These are phyloP conservation scores for Zarea fungicola DNA, from an alignment of 2,329 filamentous ascomycete genomes.

Conservation along the genomic window DNA sequence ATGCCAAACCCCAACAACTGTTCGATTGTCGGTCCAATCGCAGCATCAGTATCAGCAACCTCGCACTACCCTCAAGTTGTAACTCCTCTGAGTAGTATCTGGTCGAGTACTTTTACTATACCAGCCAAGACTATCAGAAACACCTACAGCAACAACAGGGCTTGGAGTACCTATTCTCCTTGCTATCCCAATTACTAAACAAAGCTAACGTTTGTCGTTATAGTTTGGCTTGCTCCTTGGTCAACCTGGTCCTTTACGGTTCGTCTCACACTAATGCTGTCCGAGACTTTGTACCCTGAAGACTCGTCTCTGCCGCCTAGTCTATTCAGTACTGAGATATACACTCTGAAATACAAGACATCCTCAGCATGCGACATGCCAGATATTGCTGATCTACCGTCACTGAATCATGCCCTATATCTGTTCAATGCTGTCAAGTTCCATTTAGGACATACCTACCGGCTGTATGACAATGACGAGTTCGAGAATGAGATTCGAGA, in stretches of 20 bases:
- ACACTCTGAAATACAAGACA: too few species aligned
- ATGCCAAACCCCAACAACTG: too few species aligned
- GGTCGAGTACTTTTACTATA: too few species aligned
- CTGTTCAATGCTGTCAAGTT: conserved; percentile 33
- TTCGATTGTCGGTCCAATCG: too few species aligned
- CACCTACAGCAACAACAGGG: too few species aligned
- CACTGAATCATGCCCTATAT: conserved; percentile 28
- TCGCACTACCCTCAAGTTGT: too few species aligned
- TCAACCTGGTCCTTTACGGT: conserved; percentile 31
- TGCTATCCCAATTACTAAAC: too few species aligned
- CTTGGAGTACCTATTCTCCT: too few species aligned
- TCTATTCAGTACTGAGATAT: too few species aligned
- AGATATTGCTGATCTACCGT: conserved; percentile 29
- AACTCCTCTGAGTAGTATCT: too few species aligned
- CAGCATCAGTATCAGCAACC: not conserved
- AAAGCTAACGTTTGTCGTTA: not conserved
- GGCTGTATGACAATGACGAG: conserved; percentile 28
- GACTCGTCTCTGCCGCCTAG: conserved; percentile 22
- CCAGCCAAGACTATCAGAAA: too few species aligned
- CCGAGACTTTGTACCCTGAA: conserved; percentile 26
- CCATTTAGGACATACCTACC: conserved; percentile 32
- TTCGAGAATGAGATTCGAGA: conserved; percentile 25
- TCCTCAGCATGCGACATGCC: too few species aligned
- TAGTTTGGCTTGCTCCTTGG: conserved; percentile 27
- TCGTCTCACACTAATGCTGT: conserved; percentile 27